Evolutionary conservation across 106 monocot genomes (phyloP).

Genomic region (Allium fistulosum): DNA sequence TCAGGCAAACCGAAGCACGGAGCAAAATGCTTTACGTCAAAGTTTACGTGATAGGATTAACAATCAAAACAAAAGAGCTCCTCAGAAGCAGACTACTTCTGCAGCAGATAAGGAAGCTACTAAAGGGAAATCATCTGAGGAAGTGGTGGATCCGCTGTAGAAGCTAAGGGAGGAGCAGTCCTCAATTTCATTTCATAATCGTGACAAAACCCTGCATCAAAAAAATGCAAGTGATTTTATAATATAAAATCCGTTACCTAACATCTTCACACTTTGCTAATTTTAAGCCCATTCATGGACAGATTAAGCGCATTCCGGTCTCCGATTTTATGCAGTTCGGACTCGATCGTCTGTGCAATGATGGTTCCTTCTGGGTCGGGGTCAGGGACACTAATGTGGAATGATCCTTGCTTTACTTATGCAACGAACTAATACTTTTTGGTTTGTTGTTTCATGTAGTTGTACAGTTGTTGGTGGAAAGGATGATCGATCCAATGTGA

Average conservation of each 20-base stretch:
- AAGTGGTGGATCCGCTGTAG: too few relatives aligned
- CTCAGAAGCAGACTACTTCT: too few relatives aligned
- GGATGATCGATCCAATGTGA: conserved; percentile 71
- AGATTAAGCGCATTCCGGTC: conserved; percentile 35
- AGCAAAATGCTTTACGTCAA: too few relatives aligned
- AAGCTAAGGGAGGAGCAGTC: too few relatives aligned
- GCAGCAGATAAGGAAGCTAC: too few relatives aligned
- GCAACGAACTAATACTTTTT: background rate
- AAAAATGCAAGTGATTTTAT: conserved; percentile 4
- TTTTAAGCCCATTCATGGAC: conserved; percentile 22
- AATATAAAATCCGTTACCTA: background rate
- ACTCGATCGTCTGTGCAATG: conserved; percentile 55
- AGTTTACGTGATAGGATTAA: too few relatives aligned
- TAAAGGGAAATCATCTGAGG: too few relatives aligned
- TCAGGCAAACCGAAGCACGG: too few relatives aligned
- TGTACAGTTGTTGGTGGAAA: conserved; percentile 81
- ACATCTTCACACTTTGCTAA: conserved; percentile 12
- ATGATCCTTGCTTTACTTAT: conserved; percentile 57
- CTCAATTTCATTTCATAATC: too few relatives aligned
- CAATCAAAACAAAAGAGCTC: too few relatives aligned
- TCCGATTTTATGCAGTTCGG: conserved; percentile 50
- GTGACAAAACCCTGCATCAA: conserved; percentile 11
- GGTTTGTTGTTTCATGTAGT: conserved; percentile 46
- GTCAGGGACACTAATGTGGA: too few relatives aligned
- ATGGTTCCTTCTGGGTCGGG: conserved; percentile 35